These are phyloP conservation scores for Talaromyces marneffei DNA, from an alignment of 2,329 filamentous ascomycete species.

Conservation along the genomic window DNA sequence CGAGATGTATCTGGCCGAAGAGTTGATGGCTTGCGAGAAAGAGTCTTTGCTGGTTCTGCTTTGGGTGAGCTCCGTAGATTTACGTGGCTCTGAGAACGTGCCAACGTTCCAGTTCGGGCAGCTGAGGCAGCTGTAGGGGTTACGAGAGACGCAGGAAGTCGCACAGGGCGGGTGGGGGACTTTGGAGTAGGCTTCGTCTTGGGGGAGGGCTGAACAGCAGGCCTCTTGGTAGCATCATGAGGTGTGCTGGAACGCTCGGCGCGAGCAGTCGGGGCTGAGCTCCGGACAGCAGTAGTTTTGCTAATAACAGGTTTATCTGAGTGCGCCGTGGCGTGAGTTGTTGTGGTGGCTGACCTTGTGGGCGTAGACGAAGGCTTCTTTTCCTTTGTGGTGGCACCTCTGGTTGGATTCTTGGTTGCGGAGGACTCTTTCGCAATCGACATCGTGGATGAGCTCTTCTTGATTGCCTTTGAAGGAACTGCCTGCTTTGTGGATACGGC, in stretches of 20 bases:
- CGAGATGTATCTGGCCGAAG: conserved; percentile 25
- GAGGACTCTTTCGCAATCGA: conserved; percentile 23
- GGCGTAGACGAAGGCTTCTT: conserved; percentile 21
- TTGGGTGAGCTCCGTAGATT: conserved; percentile 13
- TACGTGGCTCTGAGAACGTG: conserved; percentile 24
- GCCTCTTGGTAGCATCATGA: conserved; percentile 24
- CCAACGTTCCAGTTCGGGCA: conserved; percentile 27
- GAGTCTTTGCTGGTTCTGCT: conserved; percentile 18
- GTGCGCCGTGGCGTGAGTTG: conserved; percentile 18
- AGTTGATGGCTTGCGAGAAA: conserved; percentile 34
- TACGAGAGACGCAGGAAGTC: conserved; percentile 36
- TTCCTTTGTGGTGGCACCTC: conserved; percentile 17
- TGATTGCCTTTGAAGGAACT: conserved; percentile 20
- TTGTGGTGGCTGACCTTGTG: conserved; percentile 20
- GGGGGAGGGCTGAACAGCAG: conserved; percentile 20
- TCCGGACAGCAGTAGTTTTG: conserved; percentile 22
- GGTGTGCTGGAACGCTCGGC: conserved; percentile 27
- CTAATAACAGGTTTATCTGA: conserved; percentile 23
- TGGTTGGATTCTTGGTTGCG: conserved; percentile 19
- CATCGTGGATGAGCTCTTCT: conserved; percentile 31
- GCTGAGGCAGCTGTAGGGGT: conserved; percentile 38
- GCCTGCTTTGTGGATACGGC: conserved; percentile 18
- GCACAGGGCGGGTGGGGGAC: conserved; percentile 37
- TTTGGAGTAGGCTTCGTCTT: conserved; percentile 26
- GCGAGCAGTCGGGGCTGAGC: not conserved